phyloP scores from a whole-genome alignment of 495 filamentous ascomycete genomes.

The Alectoria sarmentosa region DNA sequence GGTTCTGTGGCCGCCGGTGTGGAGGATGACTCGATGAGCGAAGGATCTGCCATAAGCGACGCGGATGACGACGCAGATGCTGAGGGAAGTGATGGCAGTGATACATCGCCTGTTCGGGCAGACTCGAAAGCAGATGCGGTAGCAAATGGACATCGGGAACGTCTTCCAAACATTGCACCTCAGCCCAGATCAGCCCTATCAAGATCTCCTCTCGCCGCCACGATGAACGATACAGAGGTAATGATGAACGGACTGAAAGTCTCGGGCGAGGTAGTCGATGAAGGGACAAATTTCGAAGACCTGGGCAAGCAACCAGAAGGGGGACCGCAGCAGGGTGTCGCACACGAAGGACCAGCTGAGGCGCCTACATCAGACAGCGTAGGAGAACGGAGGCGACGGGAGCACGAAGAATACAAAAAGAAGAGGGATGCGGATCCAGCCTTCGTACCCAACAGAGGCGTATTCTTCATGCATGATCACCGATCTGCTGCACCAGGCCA shows the following conservation, averaged over 20 bases:
- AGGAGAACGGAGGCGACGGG: conserved; percentile 65
- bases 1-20: conserved; percentile 56
- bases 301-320: conserved; percentile 34
- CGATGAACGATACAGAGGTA: conserved; percentile 66
- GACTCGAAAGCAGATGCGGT: conserved; percentile 31
- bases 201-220: conserved; percentile 23
- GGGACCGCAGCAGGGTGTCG: conserved; percentile 31
- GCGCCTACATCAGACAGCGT: conserved; percentile 39
- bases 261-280: conserved; percentile 46
- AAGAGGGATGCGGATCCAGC: conserved; percentile 84
- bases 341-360: conserved; percentile 28
- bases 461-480: conserved; percentile 97
- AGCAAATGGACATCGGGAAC: conserved; percentile 37
- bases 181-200: conserved; percentile 22
- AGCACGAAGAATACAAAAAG: conserved; percentile 86
- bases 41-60: conserved; percentile 67
- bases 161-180: conserved; percentile 33
- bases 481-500: conserved; percentile 64
- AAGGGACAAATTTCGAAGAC: conserved; percentile 63
- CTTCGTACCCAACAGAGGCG: conserved; percentile 89
- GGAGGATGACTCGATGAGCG: conserved; percentile 78
- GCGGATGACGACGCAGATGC: conserved; percentile 70
- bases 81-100: conserved; percentile 68
- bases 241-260: conserved; percentile 83
- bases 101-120: conserved; percentile 46